These are phyloP conservation scores for Metschnikowia amazonensis DNA, from an alignment of 805 yeast species.

Conservation along the genomic window DNA sequence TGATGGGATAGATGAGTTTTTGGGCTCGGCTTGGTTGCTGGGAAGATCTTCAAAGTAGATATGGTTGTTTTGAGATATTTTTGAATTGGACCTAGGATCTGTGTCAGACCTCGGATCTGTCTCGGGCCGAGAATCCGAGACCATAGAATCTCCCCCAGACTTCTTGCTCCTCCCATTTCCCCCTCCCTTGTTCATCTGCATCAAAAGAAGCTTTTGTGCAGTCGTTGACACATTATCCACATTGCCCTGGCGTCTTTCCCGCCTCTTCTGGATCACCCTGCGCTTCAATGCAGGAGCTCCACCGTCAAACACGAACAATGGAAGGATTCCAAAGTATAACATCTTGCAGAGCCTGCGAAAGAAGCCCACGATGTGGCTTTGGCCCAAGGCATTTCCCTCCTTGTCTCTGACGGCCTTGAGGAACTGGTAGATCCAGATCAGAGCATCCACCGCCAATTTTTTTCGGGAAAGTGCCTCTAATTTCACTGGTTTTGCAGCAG, in stretches of 20 bases:
- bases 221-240: conserved; percentile 65
- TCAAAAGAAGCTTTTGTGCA: conserved; percentile 76
- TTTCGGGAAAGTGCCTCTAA: conserved; percentile 79
- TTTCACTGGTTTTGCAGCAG: conserved; percentile 85
- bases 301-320: conserved; percentile 93
- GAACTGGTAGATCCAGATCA: conserved; percentile 97
- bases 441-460: conserved; percentile 91
- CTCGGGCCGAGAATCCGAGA: no score
- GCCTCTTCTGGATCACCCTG: conserved; percentile 70
- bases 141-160: no score
- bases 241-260: conserved; percentile 70
- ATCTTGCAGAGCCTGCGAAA: conserved; percentile 90
- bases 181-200: conserved; percentile 55
- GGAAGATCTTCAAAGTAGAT: conserved; percentile 29
- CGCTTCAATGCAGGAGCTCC: conserved; percentile 84
- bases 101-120: no score
- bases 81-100: no score
- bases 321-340: conserved; percentile 78
- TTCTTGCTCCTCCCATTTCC: no score
- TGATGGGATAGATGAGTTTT: not conserved
- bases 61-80: no score
- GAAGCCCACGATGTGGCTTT: conserved; percentile 92
- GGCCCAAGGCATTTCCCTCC: conserved; percentile 71
- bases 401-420: conserved; percentile 88
- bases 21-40: conserved; percentile 15